A percentile compares a stretch with the other conserved stretches of the same genome.
Evolutionary conservation across 306 rosid genomes (phyloP).

Genomic region (Sicyos baderoa): DNA sequence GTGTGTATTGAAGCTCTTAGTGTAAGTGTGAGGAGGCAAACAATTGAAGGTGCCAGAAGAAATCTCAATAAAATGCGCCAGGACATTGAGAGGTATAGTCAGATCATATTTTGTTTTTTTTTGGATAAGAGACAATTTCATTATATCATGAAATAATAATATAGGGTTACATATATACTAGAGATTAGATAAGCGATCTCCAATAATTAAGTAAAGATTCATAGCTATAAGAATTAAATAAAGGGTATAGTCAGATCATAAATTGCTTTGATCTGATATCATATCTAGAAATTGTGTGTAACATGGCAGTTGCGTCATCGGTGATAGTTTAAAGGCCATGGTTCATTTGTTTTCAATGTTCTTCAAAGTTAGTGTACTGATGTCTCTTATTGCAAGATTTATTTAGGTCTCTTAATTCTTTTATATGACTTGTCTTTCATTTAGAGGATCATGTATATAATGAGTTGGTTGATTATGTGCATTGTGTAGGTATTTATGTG

Average conservation of each 20-base stretch:
- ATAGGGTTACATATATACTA: too few relatives aligned
- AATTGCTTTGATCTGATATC: neutral
- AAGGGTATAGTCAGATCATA: slow-evolving; percentile 34
- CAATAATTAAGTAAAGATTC: too few relatives aligned
- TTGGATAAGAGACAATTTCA: too few relatives aligned
- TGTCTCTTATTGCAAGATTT: neutral
- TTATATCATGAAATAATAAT: too few relatives aligned
- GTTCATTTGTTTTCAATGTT: slow-evolving; percentile 2
- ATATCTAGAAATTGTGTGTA: neutral
- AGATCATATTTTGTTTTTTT: too few relatives aligned
- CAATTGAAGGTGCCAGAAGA: slow-evolving; percentile 87
- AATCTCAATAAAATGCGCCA: slow-evolving; percentile 75
- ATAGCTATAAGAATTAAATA: too few relatives aligned
- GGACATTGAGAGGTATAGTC: slow-evolving; percentile 69
- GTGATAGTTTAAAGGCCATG: neutral
- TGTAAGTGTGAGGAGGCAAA: slow-evolving; percentile 95
- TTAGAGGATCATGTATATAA: neutral
- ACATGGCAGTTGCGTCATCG: neutral
- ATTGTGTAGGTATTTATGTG: neutral
- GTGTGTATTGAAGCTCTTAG: slow-evolving; percentile 96
- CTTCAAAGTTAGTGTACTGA: neutral
- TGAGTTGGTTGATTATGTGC: slow-evolving; percentile 4
- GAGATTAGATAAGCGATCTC: too few relatives aligned
- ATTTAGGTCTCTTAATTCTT: neutral
- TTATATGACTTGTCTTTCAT: neutral